Evolutionary conservation across 2,329 filamentous ascomycete species (phyloP), one percentile per base, ranked within the genome.

Genomic region (Elsinoe australis): DNA sequence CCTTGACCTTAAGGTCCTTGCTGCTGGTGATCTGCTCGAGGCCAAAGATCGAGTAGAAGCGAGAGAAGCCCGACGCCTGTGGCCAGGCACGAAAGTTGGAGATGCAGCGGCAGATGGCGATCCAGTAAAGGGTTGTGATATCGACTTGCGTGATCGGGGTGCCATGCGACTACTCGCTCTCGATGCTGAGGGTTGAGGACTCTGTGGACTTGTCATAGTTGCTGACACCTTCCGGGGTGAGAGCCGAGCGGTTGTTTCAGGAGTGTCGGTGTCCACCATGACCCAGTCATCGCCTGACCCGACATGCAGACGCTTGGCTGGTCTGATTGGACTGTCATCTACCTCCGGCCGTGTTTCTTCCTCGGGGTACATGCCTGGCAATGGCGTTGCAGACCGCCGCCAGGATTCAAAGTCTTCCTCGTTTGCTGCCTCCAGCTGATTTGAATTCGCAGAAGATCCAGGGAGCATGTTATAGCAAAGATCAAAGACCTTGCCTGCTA

Each of bases 401-500:
- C 42, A 49, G 14, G n/a, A 9, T 22, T 49, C 47, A 26, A 44
- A 49, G 36, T 48, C 45, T 14, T 48, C 31, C 4, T 47, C 42
- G 10, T 6, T 5, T n/a, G 34, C 10, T 12, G 18, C 28, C 4
- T 15, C 22, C 53, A 21, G 52, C 42, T 35, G 49, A n/a, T n/a
- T n/a, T n/a, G n/a, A n/a, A n/a, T n/a, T n/a, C n/a, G n/a, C n/a
- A n/a, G n/a, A n/a, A n/a, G n/a, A n/a, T n/a, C n/a, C n/a, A 26
- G 6, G 47, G 29, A 32, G 38, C 4, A 18, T 51, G 33, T 10
- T 24, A 64, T 71, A 69, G 69, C 89, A 95, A 58, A 95, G 92
- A 56, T 88, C 78, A 76, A 87, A 88, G 0, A 94, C 80, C 59
- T 83, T 90, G 14, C 86, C 85, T 1, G 85, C 78, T 3, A 85